phyloP scores from a whole-genome alignment of 2,329 filamentous ascomycete genomes.

The Metarhizium humberi region DNA sequence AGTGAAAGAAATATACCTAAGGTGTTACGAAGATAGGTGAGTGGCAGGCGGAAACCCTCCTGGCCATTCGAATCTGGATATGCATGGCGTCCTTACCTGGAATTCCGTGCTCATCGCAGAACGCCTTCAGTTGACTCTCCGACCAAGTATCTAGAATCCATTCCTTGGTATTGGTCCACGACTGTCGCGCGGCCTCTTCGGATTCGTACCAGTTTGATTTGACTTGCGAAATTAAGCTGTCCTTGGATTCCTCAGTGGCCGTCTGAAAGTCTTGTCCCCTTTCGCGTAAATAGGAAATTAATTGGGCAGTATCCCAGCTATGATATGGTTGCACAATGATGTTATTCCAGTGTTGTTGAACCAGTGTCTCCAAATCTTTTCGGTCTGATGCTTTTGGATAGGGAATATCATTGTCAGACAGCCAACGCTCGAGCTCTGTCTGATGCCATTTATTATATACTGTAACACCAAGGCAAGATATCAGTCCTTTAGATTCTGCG shows the following conservation, averaged over 20 bases:
- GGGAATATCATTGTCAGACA: slow-evolving; percentile 83
- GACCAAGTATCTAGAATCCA: slow-evolving; percentile 97
- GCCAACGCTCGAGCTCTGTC: slow-evolving; percentile 94
- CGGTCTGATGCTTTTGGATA: slow-evolving; percentile 87
- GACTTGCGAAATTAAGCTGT: slow-evolving; percentile 59
- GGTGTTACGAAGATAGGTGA: too few relatives aligned
- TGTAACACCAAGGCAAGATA: slow-evolving; percentile 24
- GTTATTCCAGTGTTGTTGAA: slow-evolving; percentile 81
- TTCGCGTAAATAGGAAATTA: slow-evolving; percentile 56
- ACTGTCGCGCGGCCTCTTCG: slow-evolving; percentile 64
- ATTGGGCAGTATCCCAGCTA: slow-evolving; percentile 62
- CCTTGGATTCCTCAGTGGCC: slow-evolving; percentile 57
- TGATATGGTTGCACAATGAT: slow-evolving; percentile 68
- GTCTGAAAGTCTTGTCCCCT: slow-evolving; percentile 65
- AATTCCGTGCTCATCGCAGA: slow-evolving; percentile 81
- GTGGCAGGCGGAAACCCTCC: too few relatives aligned
- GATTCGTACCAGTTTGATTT: slow-evolving; percentile 70
- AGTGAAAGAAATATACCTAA: background rate
- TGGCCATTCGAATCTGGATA: background rate
- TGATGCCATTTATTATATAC: slow-evolving; percentile 99
- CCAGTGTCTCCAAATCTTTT: slow-evolving; percentile 86
- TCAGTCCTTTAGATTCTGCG: background rate
- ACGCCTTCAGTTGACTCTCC: slow-evolving; percentile 87
- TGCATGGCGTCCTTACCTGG: slow-evolving; percentile 39
- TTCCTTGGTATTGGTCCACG: slow-evolving; percentile 65